Conservation (phyloP, 2,329 filamentous ascomycete species). For the Talaromyces atroroseus region DNA sequence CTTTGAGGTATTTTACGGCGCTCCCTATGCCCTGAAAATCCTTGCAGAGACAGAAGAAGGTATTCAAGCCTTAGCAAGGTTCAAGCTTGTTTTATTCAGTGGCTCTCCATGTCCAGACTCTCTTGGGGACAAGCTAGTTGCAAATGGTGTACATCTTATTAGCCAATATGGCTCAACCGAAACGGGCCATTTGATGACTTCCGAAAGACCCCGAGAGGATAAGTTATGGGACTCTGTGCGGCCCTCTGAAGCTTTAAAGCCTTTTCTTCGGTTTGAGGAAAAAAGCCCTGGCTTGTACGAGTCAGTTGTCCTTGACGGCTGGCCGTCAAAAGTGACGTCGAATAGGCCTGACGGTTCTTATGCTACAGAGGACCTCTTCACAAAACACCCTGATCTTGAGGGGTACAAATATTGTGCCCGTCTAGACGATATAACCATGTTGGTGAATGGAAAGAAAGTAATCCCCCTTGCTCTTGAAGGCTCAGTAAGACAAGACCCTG, state of each 20-base stretch:
- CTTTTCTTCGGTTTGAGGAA: constrained; percentile 39
- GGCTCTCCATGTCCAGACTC: constrained; percentile 57
- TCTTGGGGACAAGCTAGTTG: constrained; percentile 50
- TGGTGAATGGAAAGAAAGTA: constrained; percentile 20
- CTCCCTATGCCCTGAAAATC: constrained; percentile 61
- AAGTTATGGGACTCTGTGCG: constrained; percentile 57
- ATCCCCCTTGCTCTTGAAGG: constrained; percentile 17
- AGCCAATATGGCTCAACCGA: constrained; percentile 58
- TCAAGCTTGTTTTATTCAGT: constrained; percentile 53
- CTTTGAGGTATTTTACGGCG: constrained; percentile 54
- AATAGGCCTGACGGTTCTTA: constrained; percentile 47
- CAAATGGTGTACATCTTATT: constrained; percentile 50
- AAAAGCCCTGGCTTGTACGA: constrained; percentile 33
- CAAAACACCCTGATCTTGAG: constrained; percentile 33
- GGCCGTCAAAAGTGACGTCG: constrained; percentile 36
- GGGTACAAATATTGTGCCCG: constrained; percentile 27
- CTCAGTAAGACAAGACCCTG: constrained; percentile 11
- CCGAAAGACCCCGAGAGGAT: constrained; percentile 49
- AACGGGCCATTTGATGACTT: constrained; percentile 58
- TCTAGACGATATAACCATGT: constrained; percentile 14
- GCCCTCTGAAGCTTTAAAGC: constrained; percentile 34
- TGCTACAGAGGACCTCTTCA: constrained; percentile 48
- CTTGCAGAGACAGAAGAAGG: constrained; percentile 55
- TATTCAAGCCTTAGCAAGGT: constrained; percentile 40
- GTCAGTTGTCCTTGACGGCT: constrained; percentile 30